These are phyloP conservation scores for Geranomyces michiganensis DNA, from an alignment of 192 early-diverging fungal genomes.

Conservation along the genomic window DNA sequence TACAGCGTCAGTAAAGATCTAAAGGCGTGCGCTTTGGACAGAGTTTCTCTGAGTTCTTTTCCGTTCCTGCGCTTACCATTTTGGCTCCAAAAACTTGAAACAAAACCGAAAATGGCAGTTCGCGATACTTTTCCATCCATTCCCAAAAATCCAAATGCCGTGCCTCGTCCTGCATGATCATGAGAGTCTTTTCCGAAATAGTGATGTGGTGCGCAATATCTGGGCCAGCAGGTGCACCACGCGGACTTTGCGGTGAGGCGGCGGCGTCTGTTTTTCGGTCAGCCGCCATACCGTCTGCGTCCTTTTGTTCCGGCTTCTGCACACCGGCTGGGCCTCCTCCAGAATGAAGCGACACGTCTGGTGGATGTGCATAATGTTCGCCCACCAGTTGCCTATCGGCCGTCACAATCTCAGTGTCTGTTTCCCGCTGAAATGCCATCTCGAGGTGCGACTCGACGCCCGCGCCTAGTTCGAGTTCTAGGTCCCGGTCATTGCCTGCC, in stretches of 20 bases:
- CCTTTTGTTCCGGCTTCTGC: too few relatives aligned
- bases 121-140: constrained; percentile 69
- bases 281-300: background rate
- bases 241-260: background rate
- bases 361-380: background rate
- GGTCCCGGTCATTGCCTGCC: background rate
- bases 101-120: constrained; percentile 58
- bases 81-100: constrained; percentile 64
- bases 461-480: constrained; percentile 21
- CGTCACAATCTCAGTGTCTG: constrained; percentile 10
- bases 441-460: constrained; percentile 14
- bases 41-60: too few relatives aligned
- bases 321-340: background rate
- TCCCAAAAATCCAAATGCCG: constrained; percentile 52
- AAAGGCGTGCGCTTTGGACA: too few relatives aligned
- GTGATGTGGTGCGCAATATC: background rate
- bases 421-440: background rate
- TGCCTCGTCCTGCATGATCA: constrained; percentile 43
- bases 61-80: constrained; percentile 45
- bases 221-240: background rate
- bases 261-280: background rate
- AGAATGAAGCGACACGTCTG: background rate
- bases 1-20: background rate
- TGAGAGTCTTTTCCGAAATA: constrained; percentile 15
- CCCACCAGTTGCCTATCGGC: constrained; percentile 20